Evolutionary conservation across 371 early-diverging fungal species (phyloP), one percentile per base, ranked within the genome.

Genomic region (Apophysomyces variabilis): DNA sequence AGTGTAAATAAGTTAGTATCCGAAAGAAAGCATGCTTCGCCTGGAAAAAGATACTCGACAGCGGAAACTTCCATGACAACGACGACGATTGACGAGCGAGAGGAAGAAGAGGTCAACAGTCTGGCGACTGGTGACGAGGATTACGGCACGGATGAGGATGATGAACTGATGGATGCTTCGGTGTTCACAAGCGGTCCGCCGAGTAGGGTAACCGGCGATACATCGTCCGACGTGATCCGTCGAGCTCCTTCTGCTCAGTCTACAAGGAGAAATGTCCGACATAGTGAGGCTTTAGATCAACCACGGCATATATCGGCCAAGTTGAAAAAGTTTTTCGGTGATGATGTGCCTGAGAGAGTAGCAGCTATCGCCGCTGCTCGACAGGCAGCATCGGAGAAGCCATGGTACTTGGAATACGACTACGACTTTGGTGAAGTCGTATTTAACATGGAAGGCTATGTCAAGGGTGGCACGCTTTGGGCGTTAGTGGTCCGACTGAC

Each of bases 401-500:
- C 73, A 38, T 62, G 59, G 89, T 96, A 84, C 60, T 77, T 96
- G 37, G 73, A 79, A 12, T 87, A 91, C 68, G 94, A 95, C 75
- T 92, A 93, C 67, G 73, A 77, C 3, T 83, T 82, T 5, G 76
- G 84, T 35, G 94, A 93, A n/a, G 82, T 97, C 58, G 77, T 91
- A 0, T 90, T 94, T 72, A 91, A 89, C 71, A 80, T 84, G 75
- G 96, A 97, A 57, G 92, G 91, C 11, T 80, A 87, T 54, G 95
- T 97, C 62, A 91, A 90, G 66, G 96, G 96, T 58, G 96, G 96
- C 35, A 95, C 95, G 1, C 71, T 96, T 13, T 62, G 76, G 4
- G 93, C 93, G 0, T 82, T 97, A 1, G 86, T 95, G 3, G 96
- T 95, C 79, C 83, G 95, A 7, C 77, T 96, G 66, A 96, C 96